phyloP scores from a whole-genome alignment of 164 flowering plant genomes.

The Annona cherimola region DNA sequence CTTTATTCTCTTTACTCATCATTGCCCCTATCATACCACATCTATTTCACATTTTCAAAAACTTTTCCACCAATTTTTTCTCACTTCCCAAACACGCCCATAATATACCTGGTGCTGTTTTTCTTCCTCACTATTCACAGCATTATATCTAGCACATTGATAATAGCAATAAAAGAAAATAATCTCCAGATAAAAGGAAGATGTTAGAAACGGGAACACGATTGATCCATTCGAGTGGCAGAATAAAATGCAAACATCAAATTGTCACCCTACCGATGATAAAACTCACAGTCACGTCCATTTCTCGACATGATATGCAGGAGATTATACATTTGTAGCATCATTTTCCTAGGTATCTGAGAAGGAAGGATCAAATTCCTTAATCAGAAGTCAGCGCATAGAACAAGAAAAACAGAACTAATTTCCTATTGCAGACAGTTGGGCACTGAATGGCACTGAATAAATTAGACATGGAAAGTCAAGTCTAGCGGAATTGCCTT shows the following conservation, averaged over 20 bases:
- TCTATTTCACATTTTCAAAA: too few relatives aligned
- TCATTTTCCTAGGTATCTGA: slow-evolving; percentile 97
- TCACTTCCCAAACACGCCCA: too few relatives aligned
- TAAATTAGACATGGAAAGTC: neutral
- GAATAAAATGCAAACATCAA: neutral
- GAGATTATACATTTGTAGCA: slow-evolving; percentile 89
- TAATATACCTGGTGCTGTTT: too few relatives aligned
- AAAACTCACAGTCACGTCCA: slow-evolving; percentile 93
- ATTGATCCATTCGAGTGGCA: neutral
- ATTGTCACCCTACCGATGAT: slow-evolving; percentile 61
- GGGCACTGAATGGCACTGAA: neutral
- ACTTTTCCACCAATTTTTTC: too few relatives aligned
- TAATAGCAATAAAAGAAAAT: neutral
- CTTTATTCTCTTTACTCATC: too few relatives aligned
- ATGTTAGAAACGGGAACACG: neutral
- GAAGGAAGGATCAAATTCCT: slow-evolving; percentile 10
- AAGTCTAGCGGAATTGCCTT: slow-evolving; percentile 45
- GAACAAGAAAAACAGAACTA: neutral
- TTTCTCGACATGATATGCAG: slow-evolving; percentile 65
- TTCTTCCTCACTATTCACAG: too few relatives aligned
- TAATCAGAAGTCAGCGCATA: slow-evolving; percentile 4
- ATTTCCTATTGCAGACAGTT: neutral
- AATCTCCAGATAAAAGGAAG: neutral
- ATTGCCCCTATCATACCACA: too few relatives aligned
- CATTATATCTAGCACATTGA: neutral